Percentiles rank a stretch among this genome's conserved stretches.
Evolutionary conservation across 1,284 basidiomycete species (phyloP).

Genomic region (Cystobasidium pallidum): DNA sequence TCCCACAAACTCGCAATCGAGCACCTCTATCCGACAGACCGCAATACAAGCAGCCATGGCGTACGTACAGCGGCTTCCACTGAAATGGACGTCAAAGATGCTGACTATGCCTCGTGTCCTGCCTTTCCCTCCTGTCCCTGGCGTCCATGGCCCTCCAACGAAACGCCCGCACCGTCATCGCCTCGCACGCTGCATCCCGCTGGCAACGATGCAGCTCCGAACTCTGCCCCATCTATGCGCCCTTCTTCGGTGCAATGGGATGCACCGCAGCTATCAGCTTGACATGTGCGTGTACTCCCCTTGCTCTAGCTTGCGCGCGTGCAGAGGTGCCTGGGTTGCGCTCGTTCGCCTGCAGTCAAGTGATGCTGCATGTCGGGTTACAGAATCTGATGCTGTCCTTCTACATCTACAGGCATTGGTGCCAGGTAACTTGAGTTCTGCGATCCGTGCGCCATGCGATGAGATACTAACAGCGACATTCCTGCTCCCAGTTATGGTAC

Average conservation of each 20-base stretch:
- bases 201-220: constrained; percentile 62
- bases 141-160: background rate
- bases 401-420: constrained; percentile 31
- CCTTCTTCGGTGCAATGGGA: constrained; percentile 97
- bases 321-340: constrained; percentile 3
- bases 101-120: background rate
- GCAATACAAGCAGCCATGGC: constrained; percentile 5
- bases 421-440: constrained; percentile 31
- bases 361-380: background rate
- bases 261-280: constrained; percentile 96
- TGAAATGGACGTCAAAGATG: background rate
- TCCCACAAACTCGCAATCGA: background rate
- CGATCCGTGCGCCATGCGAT: background rate
- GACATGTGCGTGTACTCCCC: constrained; percentile 73
- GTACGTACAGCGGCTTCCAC: background rate
- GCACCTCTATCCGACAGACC: background rate
- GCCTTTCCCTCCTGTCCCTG: background rate
- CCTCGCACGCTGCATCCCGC: background rate
- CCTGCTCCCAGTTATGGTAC: constrained; percentile 56
- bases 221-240: constrained; percentile 89
- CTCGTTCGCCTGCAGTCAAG: background rate
- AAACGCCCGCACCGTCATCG: constrained; percentile 12
- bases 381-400: background rate
- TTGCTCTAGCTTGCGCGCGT: background rate
- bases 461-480: background rate